These are phyloP conservation scores for Erigeron canadensis DNA, from an alignment of 129 eudicot genomes.

Conservation along the genomic window DNA sequence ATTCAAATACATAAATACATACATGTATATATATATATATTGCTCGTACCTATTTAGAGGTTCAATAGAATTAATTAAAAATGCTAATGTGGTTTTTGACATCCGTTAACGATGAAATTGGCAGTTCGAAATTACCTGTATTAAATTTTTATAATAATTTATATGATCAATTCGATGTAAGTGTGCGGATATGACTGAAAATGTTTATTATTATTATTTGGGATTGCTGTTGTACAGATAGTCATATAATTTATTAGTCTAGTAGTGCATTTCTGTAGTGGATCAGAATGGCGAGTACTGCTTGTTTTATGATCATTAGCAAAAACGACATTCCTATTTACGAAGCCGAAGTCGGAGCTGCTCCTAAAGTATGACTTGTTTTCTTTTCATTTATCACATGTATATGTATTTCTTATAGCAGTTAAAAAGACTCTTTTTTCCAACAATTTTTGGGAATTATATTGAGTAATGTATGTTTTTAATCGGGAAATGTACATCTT, in stretches of 20 bases:
- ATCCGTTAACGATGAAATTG: too few relatives aligned
- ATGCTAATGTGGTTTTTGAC: too few relatives aligned
- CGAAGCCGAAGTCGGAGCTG: conserved; percentile 97
- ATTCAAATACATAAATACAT: background rate
- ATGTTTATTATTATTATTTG: background rate
- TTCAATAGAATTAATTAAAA: too few relatives aligned
- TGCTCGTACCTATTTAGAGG: too few relatives aligned
- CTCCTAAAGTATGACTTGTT: conserved; percentile 66
- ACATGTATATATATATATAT: conserved; percentile 9
- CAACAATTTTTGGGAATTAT: too few relatives aligned
- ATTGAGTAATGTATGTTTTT: too few relatives aligned
- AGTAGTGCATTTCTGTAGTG: background rate
- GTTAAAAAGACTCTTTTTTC: too few relatives aligned
- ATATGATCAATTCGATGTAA: too few relatives aligned
- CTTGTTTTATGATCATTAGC: conserved; percentile 99
- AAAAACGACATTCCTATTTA: conserved; percentile 92
- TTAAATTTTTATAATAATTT: too few relatives aligned
- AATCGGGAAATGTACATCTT: background rate
- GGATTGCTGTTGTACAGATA: conserved; percentile 19
- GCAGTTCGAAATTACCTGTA: too few relatives aligned
- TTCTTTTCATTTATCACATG: background rate
- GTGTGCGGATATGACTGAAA: too few relatives aligned
- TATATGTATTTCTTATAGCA: too few relatives aligned
- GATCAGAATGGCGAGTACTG: conserved; percentile 75
- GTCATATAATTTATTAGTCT: background rate